These are phyloP conservation scores for Torrubiella hemipterigena DNA, from an alignment of 2,329 filamentous ascomycete species.

Conservation along the genomic window DNA sequence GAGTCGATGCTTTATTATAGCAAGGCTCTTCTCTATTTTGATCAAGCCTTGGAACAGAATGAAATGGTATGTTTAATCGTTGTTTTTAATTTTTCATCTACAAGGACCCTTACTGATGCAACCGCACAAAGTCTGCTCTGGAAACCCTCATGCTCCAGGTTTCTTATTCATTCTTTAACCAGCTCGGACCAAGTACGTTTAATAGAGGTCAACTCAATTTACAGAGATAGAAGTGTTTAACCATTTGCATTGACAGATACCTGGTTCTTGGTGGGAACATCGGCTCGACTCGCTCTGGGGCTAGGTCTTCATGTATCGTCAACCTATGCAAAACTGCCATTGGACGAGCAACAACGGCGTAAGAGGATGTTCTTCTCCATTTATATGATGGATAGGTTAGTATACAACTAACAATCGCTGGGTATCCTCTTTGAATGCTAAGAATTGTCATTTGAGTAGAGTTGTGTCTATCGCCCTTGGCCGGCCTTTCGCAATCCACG, in stretches of 20 bases:
- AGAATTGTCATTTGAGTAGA: slow-evolving; percentile 11
- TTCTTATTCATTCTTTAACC: slow-evolving; percentile 35
- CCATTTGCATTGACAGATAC: slow-evolving; percentile 20
- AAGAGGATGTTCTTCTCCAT: slow-evolving; percentile 33
- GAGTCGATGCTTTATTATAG: slow-evolving; percentile 29
- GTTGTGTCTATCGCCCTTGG: slow-evolving; percentile 31
- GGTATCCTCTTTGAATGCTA: too few relatives aligned
- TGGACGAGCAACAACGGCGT: slow-evolving; percentile 20
- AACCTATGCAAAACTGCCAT: slow-evolving; percentile 19
- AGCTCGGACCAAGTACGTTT: slow-evolving; percentile 29
- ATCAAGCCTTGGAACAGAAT: slow-evolving; percentile 21
- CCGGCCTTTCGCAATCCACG: slow-evolving; percentile 30
- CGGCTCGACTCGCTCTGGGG: slow-evolving; percentile 28
- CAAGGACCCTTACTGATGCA: slow-evolving; percentile 1
- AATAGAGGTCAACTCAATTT: not conserved
- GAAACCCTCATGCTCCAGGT: slow-evolving; percentile 33
- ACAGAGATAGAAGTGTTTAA: not conserved
- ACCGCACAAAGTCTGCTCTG: slow-evolving; percentile 20
- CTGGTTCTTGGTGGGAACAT: slow-evolving; percentile 32
- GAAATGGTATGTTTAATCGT: slow-evolving; percentile 20
- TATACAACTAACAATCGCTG: too few relatives aligned
- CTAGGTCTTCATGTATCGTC: slow-evolving; percentile 26
- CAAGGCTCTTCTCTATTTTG: slow-evolving; percentile 28
- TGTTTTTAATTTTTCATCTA: not conserved
- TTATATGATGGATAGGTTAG: slow-evolving; percentile 35